These are phyloP conservation scores for Cordyceps militaris DNA, from an alignment of 2,329 filamentous ascomycete species.

Conservation along the genomic window DNA sequence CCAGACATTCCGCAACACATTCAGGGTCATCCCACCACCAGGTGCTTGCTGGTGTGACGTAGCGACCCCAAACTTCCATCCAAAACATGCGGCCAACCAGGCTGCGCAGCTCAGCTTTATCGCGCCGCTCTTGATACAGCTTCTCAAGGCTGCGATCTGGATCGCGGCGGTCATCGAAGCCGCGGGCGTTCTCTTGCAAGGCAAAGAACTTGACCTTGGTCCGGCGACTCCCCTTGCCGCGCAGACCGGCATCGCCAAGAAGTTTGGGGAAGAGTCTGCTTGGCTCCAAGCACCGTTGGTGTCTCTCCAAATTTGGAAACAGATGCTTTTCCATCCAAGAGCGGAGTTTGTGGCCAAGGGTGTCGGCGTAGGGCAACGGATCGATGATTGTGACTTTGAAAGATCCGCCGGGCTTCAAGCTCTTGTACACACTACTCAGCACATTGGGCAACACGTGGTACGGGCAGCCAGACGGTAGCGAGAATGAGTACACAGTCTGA, in stretches of 20 bases:
- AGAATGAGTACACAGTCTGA: slow-evolving; percentile 44
- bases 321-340: slow-evolving; percentile 57
- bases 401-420: slow-evolving; percentile 45
- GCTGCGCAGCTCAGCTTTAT: slow-evolving; percentile 42
- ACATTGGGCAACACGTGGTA: slow-evolving; percentile 40
- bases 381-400: slow-evolving; percentile 57
- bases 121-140: slow-evolving; percentile 22
- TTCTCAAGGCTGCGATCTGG: slow-evolving; percentile 20
- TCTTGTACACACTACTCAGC: slow-evolving; percentile 34
- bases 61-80: slow-evolving; percentile 53
- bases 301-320: slow-evolving; percentile 49
- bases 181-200: slow-evolving; percentile 26
- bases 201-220: slow-evolving; percentile 45
- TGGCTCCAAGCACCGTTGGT: slow-evolving; percentile 54
- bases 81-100: slow-evolving; percentile 51
- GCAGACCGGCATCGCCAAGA: slow-evolving; percentile 48
- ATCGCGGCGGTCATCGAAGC: slow-evolving; percentile 15
- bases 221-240: slow-evolving; percentile 39
- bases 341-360: slow-evolving; percentile 49
- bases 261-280: slow-evolving; percentile 51
- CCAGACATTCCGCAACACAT: slow-evolving; percentile 48
- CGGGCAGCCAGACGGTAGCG: slow-evolving; percentile 49
- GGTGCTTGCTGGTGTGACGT: slow-evolving; percentile 32
- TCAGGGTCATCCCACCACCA: slow-evolving; percentile 59
- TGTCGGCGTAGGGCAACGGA: slow-evolving; percentile 48